A percentile compares a stretch with the other conserved stretches of the same genome.
Evolutionary conservation across 768 basidiomycete species (phyloP).

Genomic region (Hygrophorus pudorinus): DNA sequence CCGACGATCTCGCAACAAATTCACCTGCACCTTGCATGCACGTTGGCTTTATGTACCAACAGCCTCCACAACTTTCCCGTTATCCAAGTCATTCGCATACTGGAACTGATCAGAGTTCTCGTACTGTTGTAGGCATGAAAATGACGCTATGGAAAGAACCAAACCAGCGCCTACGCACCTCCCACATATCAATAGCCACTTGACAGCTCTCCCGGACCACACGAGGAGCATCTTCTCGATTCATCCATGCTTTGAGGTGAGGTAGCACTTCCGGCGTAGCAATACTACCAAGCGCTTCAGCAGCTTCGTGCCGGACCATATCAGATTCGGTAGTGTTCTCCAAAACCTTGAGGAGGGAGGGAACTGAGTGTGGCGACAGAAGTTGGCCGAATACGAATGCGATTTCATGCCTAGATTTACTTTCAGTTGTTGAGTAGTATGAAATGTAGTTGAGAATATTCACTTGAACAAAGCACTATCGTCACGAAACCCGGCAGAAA

Average conservation of each 20-base stretch:
- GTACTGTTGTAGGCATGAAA: conserved; percentile 30
- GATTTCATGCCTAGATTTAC: conserved; percentile 76
- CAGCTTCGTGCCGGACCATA: conserved; percentile 98
- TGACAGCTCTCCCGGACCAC: conserved; percentile 96
- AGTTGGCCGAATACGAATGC: conserved; percentile 98
- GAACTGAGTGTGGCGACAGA: conserved; percentile 79
- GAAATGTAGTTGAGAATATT: conserved; percentile 15
- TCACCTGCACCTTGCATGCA: not conserved
- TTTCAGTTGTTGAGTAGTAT: not conserved
- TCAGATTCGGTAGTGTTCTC: conserved; percentile 65
- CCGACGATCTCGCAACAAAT: not conserved
- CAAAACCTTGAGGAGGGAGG: conserved; percentile 74
- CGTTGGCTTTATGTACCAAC: not conserved
- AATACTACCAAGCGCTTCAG: conserved; percentile 97
- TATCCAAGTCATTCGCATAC: conserved; percentile 34
- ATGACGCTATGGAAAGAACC: not conserved
- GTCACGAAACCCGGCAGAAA: conserved; percentile 85
- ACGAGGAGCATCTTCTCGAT: conserved; percentile 63
- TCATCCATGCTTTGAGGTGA: conserved; percentile 78
- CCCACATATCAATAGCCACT: conserved; percentile 96
- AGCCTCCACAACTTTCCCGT: not conserved
- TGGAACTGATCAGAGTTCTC: conserved; percentile 67
- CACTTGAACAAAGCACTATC: conserved; percentile 91
- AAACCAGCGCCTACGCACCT: conserved; percentile 37
- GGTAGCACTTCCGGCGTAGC: conserved; percentile 87